Base-by-base conservation (phyloP, 2,329 filamentous ascomycete species). In the Aquanectria penicillioides region DNA sequence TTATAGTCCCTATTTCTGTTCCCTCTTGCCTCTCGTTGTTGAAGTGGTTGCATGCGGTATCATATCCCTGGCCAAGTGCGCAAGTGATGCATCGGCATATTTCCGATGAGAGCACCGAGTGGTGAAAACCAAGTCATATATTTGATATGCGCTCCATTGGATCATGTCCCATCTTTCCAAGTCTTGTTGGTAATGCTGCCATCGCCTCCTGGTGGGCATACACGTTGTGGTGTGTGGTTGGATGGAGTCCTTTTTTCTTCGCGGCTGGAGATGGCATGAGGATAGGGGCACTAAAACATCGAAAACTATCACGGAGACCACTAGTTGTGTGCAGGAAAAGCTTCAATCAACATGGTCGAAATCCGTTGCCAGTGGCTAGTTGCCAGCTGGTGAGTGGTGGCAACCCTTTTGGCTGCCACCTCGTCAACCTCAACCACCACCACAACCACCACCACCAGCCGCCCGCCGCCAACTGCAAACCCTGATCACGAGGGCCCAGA, bases 221-320 rank as follows among this genome's bases (percentile, higher is more conserved):
- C n/a, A n/a, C n/a, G n/a, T 52, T 25, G 15, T 62, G 47, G 31
- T 49, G 23, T 38, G 22, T 17, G 48, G 59, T 47, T 46, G 37
- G 17, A 60, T 52, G 62, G 44, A 18, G 33, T 46, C 17, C 12
- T 15, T n/a, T 38, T 31, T 9, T 10, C 37, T 13, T 18, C 13
- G 26, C 15, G 6, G n/a, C 47, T 38, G 12, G 20, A 12, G 12
- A 40, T 28, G 12, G n/a, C 18, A 8, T 6, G 15, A 9, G 20
- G 46, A 51, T 46, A 40, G 43, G 17, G 26, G 20, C 51, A 36
- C 54, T 54, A 40, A 57, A 64, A 62, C 64, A 67, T 36, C 20
- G 5, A 9, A 49, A 66, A 44, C 17, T 5, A 48, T 58, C 59
- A 28, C 15, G 20, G 36, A 15, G 48, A n/a, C 11, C 11, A n/a